These are phyloP conservation scores for Boechera stricta DNA, from an alignment of 345 rosid species.

Conservation along the genomic window DNA sequence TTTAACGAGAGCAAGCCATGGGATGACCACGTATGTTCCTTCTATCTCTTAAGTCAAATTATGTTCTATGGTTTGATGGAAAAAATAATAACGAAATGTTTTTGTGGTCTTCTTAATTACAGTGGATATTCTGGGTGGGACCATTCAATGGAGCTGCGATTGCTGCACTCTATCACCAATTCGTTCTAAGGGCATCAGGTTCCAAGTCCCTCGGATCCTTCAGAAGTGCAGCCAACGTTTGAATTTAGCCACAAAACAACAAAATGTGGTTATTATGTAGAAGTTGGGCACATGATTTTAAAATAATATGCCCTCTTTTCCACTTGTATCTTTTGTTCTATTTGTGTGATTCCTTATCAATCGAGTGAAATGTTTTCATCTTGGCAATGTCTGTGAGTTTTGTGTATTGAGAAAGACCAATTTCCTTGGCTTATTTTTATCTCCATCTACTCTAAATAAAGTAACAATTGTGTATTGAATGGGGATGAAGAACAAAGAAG, in stretches of 20 bases:
- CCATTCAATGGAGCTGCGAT: slow-evolving; percentile 83
- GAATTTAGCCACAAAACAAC: slow-evolving; percentile 13
- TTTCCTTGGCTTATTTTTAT: not conserved
- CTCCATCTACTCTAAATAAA: not conserved
- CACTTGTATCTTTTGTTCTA: not conserved
- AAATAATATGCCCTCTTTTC: not conserved
- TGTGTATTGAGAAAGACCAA: not conserved
- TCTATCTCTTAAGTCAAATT: not conserved
- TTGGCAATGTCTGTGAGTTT: not conserved
- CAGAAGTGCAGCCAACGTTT: slow-evolving; percentile 68
- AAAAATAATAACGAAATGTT: not conserved
- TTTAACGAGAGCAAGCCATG: slow-evolving; percentile 56
- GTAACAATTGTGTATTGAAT: too few relatives aligned
- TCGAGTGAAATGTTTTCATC: not conserved
- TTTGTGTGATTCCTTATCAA: slow-evolving; percentile 10
- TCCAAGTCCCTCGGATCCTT: slow-evolving; percentile 82
- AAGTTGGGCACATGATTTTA: slow-evolving; percentile 8
- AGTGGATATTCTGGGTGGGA: slow-evolving; percentile 95
- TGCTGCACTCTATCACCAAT: slow-evolving; percentile 87
- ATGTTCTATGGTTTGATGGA: too few relatives aligned
- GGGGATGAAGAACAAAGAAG: not conserved
- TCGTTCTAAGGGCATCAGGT: slow-evolving; percentile 76
- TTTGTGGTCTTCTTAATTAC: slow-evolving; percentile 4
- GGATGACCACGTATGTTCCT: slow-evolving; percentile 61
- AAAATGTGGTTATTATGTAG: not conserved